Evolutionary conservation across 176 grass and related monocot genomes (phyloP).

Genomic region (Oryza nivara): DNA sequence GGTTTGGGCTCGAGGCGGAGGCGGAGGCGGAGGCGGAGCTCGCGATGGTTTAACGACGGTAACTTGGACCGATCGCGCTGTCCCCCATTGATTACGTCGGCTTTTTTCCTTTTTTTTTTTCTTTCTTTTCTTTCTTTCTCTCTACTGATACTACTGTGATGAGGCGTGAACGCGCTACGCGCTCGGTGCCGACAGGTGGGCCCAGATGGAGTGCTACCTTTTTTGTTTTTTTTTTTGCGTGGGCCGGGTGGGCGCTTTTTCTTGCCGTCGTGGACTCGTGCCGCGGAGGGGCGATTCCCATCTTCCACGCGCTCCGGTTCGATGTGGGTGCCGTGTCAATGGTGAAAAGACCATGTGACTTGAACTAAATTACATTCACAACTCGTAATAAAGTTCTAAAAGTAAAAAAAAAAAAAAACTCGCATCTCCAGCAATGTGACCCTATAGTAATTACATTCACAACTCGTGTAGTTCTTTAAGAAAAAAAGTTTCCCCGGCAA

Average conservation of each 20-base stretch:
- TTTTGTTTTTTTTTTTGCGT: neutral
- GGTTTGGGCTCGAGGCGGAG: neutral
- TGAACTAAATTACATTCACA: too few species aligned
- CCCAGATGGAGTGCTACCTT: neutral
- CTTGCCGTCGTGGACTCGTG: neutral
- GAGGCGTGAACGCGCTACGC: too few species aligned
- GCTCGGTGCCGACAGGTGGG: neutral
- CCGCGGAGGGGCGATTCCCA: neutral
- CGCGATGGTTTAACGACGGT: neutral
- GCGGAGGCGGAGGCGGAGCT: neutral
- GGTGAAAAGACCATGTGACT: neutral
- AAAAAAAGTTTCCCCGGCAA: too few species aligned
- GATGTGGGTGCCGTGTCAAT: neutral
- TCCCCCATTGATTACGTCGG: neutral
- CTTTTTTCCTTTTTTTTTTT: neutral
- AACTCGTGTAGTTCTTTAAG: too few species aligned
- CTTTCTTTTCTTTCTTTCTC: neutral
- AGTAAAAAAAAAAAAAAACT: too few species aligned
- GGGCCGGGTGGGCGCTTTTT: neutral
- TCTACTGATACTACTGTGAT: neutral
- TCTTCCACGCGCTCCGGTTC: neutral
- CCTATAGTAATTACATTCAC: too few species aligned
- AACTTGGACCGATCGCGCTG: neutral
- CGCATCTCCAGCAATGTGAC: too few species aligned
- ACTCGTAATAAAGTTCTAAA: too few species aligned